A percentile compares a stretch with the other conserved stretches of the same genome.
phyloP scores from a whole-genome alignment of 352 stramenopile species.

The Phytopythium kandeliae region DNA sequence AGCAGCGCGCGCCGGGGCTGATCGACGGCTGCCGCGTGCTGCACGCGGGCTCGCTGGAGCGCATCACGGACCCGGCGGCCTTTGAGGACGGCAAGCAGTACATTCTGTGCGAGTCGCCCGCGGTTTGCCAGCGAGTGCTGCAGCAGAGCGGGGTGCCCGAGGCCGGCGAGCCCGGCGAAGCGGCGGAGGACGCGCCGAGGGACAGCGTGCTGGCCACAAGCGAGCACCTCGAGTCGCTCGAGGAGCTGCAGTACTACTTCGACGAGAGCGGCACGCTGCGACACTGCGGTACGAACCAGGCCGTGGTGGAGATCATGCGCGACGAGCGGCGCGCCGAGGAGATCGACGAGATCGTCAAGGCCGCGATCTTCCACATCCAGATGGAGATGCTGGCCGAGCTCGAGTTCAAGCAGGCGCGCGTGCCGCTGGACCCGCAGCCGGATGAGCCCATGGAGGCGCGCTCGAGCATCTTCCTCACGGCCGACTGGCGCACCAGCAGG shows the following conservation, averaged over 20 bases:
- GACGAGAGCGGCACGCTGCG: conserved; percentile 58
- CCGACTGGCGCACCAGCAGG: conserved; percentile 52
- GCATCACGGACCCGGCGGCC: conserved; percentile 21
- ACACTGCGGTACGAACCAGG: conserved; percentile 66
- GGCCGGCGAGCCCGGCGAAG: conserved; percentile 6
- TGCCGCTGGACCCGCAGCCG: conserved; percentile 48
- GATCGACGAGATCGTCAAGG: conserved; percentile 76
- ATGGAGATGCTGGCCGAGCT: conserved; percentile 81
- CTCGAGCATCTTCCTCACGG: conserved; percentile 64
- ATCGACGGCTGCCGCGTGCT: conserved; percentile 55
- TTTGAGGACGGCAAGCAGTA: conserved; percentile 78
- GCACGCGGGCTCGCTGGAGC: conserved; percentile 38
- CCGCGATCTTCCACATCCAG: conserved; percentile 80
- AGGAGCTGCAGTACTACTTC: conserved; percentile 79
- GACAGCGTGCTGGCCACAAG: conserved; percentile 49
- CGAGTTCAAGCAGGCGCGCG: conserved; percentile 64
- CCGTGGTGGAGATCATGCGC: conserved; percentile 72
- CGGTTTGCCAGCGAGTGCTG: conserved; percentile 31
- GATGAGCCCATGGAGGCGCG: conserved; percentile 65
- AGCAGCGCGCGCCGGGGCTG: conserved; percentile 45
- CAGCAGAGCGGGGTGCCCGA: conserved; percentile 38
- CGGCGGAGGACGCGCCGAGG: conserved; percentile 7
- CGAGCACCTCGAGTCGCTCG: conserved; percentile 56
- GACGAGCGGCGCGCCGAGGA: conserved; percentile 58
- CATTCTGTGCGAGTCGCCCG: conserved; percentile 39